Base-by-base conservation (phyloP, 306 rosid species). In the Senna siamea region DNA sequence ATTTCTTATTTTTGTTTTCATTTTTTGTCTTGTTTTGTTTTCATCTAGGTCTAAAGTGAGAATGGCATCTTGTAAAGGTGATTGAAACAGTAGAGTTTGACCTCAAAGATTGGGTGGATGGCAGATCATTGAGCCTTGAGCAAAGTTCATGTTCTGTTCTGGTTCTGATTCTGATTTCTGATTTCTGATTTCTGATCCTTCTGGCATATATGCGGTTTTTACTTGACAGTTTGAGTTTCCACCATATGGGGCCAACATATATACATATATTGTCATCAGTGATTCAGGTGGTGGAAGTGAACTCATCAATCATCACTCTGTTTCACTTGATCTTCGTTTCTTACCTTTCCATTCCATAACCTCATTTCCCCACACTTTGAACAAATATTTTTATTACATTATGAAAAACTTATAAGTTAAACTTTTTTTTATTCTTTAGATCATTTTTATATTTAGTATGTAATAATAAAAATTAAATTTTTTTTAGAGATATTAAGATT, bases 51-150 rank as follows among this genome's bases (percentile, higher is more conserved):
- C 3, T 26, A 3, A 26, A 26, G 81, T 76, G 87, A 68, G 71
- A 26, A 58, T 54, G 66, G 79, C 81, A 83, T 72, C 87, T 75
- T 70, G 66, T 41, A 79, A 79, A 72, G 81, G 23, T 75, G 67
- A 44, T 26, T 20, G 23, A 15, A 61, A 75, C 64, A 44, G 52
- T 54, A 55, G 40, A 62, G 37, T 70, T 71, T 76, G 81, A 76
- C 78, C 70, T 76, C 6, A 23, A 17, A 13, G 28, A 70, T 70
- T 55, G 75, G 44, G 14, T 26, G 30, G 34, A 69, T 1, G 69
- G 56, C 46, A 75, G 56, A 66, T 61, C 32, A 64, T 79, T 70
- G 44, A 78, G 46, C 83, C 80, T 75, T 65, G 83, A 75, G 75
- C 71, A 41, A 56, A 80, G 64, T 34, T 66, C 34, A 19, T 52